Percentiles rank a stretch among this genome's conserved stretches.
phyloP scores from a whole-genome alignment of 2,329 filamentous ascomycete genomes.

The Fusarium heterosporum region DNA sequence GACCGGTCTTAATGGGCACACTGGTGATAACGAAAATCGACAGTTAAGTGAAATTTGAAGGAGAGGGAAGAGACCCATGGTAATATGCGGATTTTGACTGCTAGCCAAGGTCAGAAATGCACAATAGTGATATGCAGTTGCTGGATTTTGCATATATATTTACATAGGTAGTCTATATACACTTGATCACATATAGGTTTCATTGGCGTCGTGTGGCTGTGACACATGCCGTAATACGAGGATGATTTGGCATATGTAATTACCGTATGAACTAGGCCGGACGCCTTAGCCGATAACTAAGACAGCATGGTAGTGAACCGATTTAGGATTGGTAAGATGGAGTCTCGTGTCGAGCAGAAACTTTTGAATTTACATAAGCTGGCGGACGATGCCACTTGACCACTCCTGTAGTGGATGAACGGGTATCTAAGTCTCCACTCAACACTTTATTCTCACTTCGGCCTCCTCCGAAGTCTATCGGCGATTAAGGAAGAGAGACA shows the following conservation, averaged over 20 bases:
- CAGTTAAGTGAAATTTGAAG: slow-evolving; percentile 12
- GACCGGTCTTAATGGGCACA: slow-evolving; percentile 11
- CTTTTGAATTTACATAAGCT: slow-evolving; percentile 15
- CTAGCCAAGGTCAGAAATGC: slow-evolving; percentile 7
- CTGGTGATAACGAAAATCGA: slow-evolving; percentile 24
- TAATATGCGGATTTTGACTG: slow-evolving; percentile 28
- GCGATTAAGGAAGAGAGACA: slow-evolving; percentile 8
- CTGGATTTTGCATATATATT: slow-evolving; percentile 32
- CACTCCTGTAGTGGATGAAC: slow-evolving; percentile 16
- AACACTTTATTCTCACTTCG: slow-evolving; percentile 4
- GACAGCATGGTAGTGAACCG: background rate
- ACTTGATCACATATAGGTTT: background rate
- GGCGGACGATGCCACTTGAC: slow-evolving; percentile 20
- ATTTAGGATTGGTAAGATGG: slow-evolving; percentile 18
- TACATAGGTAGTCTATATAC: slow-evolving; percentile 38
- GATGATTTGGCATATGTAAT: background rate
- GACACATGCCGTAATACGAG: background rate
- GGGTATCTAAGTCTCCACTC: slow-evolving; percentile 8
- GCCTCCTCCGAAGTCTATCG: slow-evolving; percentile 28
- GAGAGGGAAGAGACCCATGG: slow-evolving; percentile 16
- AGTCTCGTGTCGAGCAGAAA: slow-evolving; percentile 26
- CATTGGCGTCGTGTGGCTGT: background rate
- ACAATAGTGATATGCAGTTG: slow-evolving; percentile 13
- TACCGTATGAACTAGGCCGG: background rate
- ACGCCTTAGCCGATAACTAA: background rate